Evolutionary conservation across 345 rosid species (phyloP), one percentile per base, ranked within the genome.

Genomic region (Kernera saxatilis): DNA sequence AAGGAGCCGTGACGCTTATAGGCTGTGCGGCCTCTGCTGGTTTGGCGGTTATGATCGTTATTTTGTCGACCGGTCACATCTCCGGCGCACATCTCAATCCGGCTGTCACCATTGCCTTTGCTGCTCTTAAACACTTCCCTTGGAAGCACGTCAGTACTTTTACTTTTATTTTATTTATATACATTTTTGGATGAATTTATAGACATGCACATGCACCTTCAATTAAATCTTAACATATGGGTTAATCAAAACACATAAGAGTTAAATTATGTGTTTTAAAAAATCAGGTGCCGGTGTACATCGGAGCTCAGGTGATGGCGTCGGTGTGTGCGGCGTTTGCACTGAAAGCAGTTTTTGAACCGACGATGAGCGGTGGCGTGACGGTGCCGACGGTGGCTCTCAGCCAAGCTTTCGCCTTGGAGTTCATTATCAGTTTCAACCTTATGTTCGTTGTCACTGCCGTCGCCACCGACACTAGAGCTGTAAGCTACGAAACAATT

Each of bases 371-470:
- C 3, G 93, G 88, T n/a, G 98, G 96, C 32, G 91, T 92, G 41
- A 92, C 98, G 26, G 85, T 88, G 32, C 96, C 91, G 2, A 77
- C 90, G 6, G 88, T 70, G 15, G 85, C 75, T 36, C 77, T 82
- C 4, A 83, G 70, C 14, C 85, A 84, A 82, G 94, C 96, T 55
- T 92, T 92, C 68, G 89, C 88, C n/a, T 78, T 87, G 83, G 98
- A 92, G 77, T 88, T 92, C 33, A 88, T 88, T 8, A 86, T 89
- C 41, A 80, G 86, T 69, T 92, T 92, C 80, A 88, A 78, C 78
- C 96, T 89, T 84, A 92, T 92, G 98, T 92, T 89, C 49, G 96
- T 89, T 13, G 89, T 88, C 83, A 89, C 96, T 30, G 96, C 94
- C 43, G 91, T 89, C 2, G 89, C 98, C 82, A 92, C 98, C 77